Evolutionary conservation across 495 filamentous ascomycete species (phyloP).

Genomic region (Daldinia concentrica): DNA sequence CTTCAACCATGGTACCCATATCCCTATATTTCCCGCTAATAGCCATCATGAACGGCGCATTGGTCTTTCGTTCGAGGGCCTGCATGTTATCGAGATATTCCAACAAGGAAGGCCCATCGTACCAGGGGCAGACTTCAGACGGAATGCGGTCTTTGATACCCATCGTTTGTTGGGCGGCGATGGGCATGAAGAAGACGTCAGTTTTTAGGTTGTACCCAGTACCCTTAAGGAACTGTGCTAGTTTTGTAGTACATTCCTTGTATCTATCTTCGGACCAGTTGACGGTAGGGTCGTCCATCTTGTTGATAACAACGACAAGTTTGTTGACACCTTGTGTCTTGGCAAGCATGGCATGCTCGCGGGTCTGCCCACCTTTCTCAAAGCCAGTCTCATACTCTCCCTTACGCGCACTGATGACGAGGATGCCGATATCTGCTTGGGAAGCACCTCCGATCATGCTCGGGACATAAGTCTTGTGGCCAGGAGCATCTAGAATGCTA

Average conservation of each 20-base stretch:
- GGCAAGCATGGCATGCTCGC: conserved; percentile 95
- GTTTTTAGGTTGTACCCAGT: conserved; percentile 93
- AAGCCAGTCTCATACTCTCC: conserved; percentile 99
- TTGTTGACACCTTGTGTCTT: conserved; percentile 99
- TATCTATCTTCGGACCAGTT: conserved; percentile 94
- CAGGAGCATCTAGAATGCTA: conserved; percentile 94
- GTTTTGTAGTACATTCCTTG: conserved; percentile 90
- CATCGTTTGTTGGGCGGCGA: conserved; percentile 84
- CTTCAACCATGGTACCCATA: conserved; percentile 97
- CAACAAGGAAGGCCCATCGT: conserved; percentile 89
- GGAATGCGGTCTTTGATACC: conserved; percentile 91
- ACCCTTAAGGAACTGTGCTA: conserved; percentile 84
- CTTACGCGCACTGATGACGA: conserved; percentile 96
- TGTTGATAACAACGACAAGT: conserved; percentile 93
- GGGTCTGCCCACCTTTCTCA: conserved; percentile 96
- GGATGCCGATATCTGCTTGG: conserved; percentile 93
- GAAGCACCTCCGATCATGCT: conserved; percentile 97
- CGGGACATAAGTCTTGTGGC: conserved; percentile 95
- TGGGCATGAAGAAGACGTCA: conserved; percentile 94
- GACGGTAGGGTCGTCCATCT: conserved; percentile 96
- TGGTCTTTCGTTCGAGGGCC: conserved; percentile 91
- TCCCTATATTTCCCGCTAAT: conserved; percentile 94
- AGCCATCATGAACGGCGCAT: conserved; percentile 99
- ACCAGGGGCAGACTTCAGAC: conserved; percentile 80
- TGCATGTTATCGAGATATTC: conserved; percentile 93